These are phyloP conservation scores for Rutidosis leptorrhynchoides DNA, from an alignment of 129 eudicot species.

Conservation along the genomic window DNA sequence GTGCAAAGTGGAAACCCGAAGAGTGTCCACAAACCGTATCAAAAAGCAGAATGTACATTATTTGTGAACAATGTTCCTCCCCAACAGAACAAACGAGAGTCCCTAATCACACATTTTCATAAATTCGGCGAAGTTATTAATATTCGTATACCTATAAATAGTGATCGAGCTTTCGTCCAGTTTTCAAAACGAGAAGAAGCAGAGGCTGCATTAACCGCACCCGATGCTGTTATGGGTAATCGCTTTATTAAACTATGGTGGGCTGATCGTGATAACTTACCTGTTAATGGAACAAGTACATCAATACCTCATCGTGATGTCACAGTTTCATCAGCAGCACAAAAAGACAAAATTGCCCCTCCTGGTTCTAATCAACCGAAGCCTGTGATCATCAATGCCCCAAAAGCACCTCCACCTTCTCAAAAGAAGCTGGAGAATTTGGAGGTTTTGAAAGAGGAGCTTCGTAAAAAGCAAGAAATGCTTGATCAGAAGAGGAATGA, in stretches of 20 bases:
- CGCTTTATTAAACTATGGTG: constrained; percentile 86
- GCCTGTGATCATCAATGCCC: constrained; percentile 42
- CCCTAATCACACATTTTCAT: constrained; percentile 74
- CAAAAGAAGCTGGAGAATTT: constrained; percentile 82
- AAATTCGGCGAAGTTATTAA: constrained; percentile 88
- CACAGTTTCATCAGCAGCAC: constrained; percentile 34
- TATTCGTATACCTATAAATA: constrained; percentile 57
- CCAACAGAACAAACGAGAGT: constrained; percentile 68
- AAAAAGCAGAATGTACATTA: constrained; percentile 74
- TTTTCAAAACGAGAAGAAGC: constrained; percentile 94
- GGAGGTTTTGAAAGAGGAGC: constrained; percentile 87
- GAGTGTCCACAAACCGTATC: constrained; percentile 49
- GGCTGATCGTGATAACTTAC: constrained; percentile 86
- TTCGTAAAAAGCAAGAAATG: constrained; percentile 93
- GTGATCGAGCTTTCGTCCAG: constrained; percentile 92
- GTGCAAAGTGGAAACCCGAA: constrained; percentile 44
- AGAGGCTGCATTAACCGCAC: constrained; percentile 79
- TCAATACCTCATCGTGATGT: constrained; percentile 34
- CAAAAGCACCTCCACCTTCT: constrained; percentile 55
- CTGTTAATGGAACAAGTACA: constrained; percentile 46
- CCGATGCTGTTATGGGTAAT: constrained; percentile 98
- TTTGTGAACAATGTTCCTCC: constrained; percentile 77
- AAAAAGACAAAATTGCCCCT: constrained; percentile 37
- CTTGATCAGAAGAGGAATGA: constrained; percentile 85
- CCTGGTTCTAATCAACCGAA: constrained; percentile 47